phyloP scores from a whole-genome alignment of 2,329 filamentous ascomycete species.

The Trichoderma pleuroti region DNA sequence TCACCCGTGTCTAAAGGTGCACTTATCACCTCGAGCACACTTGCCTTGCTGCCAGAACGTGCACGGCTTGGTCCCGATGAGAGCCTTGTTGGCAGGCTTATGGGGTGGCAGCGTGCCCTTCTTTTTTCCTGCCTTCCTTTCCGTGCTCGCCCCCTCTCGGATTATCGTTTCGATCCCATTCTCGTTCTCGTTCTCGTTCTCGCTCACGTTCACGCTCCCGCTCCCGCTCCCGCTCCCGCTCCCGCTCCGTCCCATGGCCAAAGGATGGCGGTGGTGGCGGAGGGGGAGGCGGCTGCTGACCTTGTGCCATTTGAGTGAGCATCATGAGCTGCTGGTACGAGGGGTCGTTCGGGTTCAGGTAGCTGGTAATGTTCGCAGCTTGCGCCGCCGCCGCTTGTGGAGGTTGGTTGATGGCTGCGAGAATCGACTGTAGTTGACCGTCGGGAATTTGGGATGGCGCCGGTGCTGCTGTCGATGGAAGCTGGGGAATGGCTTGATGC shows the following conservation, averaged over 20 bases:
- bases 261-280: conserved; percentile 24
- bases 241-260: conserved; percentile 32
- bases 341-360: conserved; percentile 38
- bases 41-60: conserved; percentile 68
- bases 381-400: conserved; percentile 24
- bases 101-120: conserved; percentile 40
- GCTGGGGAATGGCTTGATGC: conserved; percentile 24
- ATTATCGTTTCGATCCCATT: conserved; percentile 35
- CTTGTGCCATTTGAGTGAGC: conserved; percentile 37
- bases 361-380: conserved; percentile 24
- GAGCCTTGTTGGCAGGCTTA: conserved; percentile 49
- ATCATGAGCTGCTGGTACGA: conserved; percentile 41
- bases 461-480: conserved; percentile 16
- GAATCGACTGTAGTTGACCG: conserved; percentile 42
- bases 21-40: conserved; percentile 69
- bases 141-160: conserved; percentile 32
- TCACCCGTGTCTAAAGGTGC: conserved; percentile 67
- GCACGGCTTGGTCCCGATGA: conserved; percentile 65
- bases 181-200: conserved; percentile 26
- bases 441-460: conserved; percentile 30
- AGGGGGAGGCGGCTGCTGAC: conserved; percentile 29
- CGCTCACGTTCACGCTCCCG: conserved; percentile 30
- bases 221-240: conserved; percentile 20
- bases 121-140: conserved; percentile 40
- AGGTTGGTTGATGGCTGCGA: conserved; percentile 42